phyloP scores from a whole-genome alignment of 306 rosid species.

The Cicer cuneatum region DNA sequence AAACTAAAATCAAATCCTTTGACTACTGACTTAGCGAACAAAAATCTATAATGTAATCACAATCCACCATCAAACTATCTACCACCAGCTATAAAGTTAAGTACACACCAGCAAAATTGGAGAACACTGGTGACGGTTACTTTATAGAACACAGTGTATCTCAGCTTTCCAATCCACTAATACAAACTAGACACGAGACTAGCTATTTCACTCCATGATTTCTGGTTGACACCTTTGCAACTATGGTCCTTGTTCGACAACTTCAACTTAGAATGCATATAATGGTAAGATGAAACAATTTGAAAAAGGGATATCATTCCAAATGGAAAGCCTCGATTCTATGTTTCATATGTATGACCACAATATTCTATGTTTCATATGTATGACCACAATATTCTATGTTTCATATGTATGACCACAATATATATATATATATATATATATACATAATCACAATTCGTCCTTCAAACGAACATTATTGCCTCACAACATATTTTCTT shows the following conservation, averaged over 20 bases:
- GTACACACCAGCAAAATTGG: background rate
- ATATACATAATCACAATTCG: background rate
- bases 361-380: too few species aligned
- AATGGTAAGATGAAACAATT: background rate
- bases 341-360: background rate
- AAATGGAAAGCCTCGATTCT: background rate
- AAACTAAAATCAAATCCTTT: background rate
- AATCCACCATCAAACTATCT: too few species aligned
- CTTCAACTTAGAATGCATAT: background rate
- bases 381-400: background rate
- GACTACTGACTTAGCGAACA: background rate
- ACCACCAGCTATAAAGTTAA: too few species aligned
- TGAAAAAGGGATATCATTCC: background rate
- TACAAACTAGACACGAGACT: background rate
- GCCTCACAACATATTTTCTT: background rate
- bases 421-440: background rate
- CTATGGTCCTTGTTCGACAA: background rate
- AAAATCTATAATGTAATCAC: too few species aligned
- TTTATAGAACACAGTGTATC: background rate
- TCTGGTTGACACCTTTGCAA: background rate
- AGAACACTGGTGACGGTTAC: background rate
- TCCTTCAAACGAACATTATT: conserved; percentile 6
- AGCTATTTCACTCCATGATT: background rate
- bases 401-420: too few species aligned
- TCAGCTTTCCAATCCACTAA: background rate